Conservation (phyloP, 2,329 filamentous ascomycete species). For the Trichoderma sp. region DNA sequence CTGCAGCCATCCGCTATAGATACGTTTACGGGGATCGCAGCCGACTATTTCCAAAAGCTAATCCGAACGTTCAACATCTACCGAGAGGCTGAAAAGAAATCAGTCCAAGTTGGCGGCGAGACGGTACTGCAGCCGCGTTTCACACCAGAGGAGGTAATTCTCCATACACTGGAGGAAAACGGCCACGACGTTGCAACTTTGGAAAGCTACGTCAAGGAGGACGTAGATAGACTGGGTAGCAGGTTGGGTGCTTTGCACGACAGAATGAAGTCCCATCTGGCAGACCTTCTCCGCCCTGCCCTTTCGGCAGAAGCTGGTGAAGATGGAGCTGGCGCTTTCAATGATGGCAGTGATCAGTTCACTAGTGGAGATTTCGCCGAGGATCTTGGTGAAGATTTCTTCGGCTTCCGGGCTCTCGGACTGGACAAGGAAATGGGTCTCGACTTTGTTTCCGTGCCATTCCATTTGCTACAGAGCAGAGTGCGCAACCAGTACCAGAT, state of each 20-base stretch:
- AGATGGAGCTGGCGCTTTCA: constrained; percentile 87
- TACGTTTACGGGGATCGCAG: constrained; percentile 81
- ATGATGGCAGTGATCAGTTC: constrained; percentile 96
- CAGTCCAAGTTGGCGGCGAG: constrained; percentile 35
- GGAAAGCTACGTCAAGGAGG: constrained; percentile 86
- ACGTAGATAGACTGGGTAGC: constrained; percentile 78
- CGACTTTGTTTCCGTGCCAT: constrained; percentile 81
- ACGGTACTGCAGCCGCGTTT: constrained; percentile 60
- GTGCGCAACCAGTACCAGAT: constrained; percentile 82
- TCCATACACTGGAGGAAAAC: constrained; percentile 82
- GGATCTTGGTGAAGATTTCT: constrained; percentile 97
- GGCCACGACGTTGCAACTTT: constrained; percentile 78
- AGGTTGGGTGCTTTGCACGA: constrained; percentile 86
- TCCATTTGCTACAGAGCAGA: constrained; percentile 89
- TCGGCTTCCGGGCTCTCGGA: constrained; percentile 93
- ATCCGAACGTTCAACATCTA: constrained; percentile 77
- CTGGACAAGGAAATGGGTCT: constrained; percentile 88
- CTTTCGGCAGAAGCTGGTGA: constrained; percentile 68
- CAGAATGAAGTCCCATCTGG: constrained; percentile 86
- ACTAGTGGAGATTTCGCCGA: constrained; percentile 96
- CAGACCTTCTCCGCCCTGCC: constrained; percentile 89
- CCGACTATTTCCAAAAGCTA: constrained; percentile 85
- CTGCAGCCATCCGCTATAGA: constrained; percentile 93
- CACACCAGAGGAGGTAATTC: constrained; percentile 77
- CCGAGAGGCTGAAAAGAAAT: constrained; percentile 75